Evolutionary conservation across 2,329 filamentous ascomycete genomes (phyloP), one percentile per base, ranked within the genome.

Genomic region (Zasmidium citrigriseum): DNA sequence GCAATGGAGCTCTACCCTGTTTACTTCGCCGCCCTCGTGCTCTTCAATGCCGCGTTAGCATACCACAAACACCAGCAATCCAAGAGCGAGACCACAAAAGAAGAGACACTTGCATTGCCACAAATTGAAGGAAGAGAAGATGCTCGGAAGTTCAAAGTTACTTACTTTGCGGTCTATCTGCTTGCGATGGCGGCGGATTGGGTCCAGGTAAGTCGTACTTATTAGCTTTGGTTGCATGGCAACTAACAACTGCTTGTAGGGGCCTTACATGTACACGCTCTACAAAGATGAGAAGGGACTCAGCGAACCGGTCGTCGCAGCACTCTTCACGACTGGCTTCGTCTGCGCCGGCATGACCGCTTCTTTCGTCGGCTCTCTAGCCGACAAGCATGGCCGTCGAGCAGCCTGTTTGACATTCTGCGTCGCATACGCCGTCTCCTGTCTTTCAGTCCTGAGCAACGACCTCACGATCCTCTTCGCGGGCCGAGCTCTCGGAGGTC

Each of bases 351-450:
- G 77, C 46, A 61, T 80, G 20, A 79, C 78, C 44, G 81, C 80
- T 16, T 76, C 77, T 3, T 76, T 82, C 51, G 75, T 79, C 22
- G 82, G 82, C 12, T 75, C 74, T 5, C 66, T 81, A 11, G 79
- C 80, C 16, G 80, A 84, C 65, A 73, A 72, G n/a, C 74, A 78
- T 68, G 82, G 82, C 18, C 79, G 83, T 49, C 78, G 77, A 53
- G 72, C 70, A 9, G 81, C 82, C 24, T 86, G 84, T 65, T 74
- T 86, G 10, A 71, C 76, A 18, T 86, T 84, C 70, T 86, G 84
- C 71, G 70, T 72, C 16, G 72, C 78, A 3, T 85, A 85, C 67
- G 77, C 81, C 0, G 68, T 81, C 2, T 83, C 82, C 0, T 85
- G 83, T 63, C 67, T 82, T 49, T 78, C 81, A 18, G 81, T 84